Evolutionary conservation across 768 basidiomycete species (phyloP), one percentile per base, ranked within the genome.

Genomic region (Boletus reticuloceps): DNA sequence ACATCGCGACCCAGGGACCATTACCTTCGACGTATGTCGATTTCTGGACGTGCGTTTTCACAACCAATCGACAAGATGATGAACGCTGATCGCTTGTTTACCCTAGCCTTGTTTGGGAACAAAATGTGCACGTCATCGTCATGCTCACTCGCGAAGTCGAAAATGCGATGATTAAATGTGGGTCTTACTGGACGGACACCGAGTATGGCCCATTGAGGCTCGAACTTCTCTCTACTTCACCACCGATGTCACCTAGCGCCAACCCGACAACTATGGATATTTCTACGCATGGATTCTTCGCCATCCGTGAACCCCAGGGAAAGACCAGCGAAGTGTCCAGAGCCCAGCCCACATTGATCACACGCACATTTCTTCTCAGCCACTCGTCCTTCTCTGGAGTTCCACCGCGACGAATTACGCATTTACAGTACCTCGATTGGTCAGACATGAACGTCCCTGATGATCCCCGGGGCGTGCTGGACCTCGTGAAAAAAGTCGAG

Each of bases 1-100:
- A 96, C 65, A 97, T 98, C 54, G 96, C 95, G 5, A 97, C 96
- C 3, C 96, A 98, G 69, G 96, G 96, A 6, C 96, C 95, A 6
- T 74, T 98, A 10, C 88, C 88, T 11, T 83, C 89, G 27, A 98
- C 96, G 0, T 96, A 86, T 68, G 76, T 78, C 6, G 95, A 98
- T 69, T 98, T 98, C 65, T 98, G 95, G 95, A 91, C 88, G 84
- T 91, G 69, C 72, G 88, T 82, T 16, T 42, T 50, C n/a, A 20
- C 38, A 16, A 29, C n/a, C 13, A 46, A 29, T 13, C 41, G 20
- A 25, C 40, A 17, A 8, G 37, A 40, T 20, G 46, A 17, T 22
- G 2, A 22, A 32, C 12, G 6, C 58, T 68, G 47, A 68, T 25
- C 13, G 7, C 22, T 49, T 47, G 12, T 41, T 53, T 36, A 13